Base-by-base conservation (phyloP, 129 eudicot species). In the Artemisia tridentata region DNA sequence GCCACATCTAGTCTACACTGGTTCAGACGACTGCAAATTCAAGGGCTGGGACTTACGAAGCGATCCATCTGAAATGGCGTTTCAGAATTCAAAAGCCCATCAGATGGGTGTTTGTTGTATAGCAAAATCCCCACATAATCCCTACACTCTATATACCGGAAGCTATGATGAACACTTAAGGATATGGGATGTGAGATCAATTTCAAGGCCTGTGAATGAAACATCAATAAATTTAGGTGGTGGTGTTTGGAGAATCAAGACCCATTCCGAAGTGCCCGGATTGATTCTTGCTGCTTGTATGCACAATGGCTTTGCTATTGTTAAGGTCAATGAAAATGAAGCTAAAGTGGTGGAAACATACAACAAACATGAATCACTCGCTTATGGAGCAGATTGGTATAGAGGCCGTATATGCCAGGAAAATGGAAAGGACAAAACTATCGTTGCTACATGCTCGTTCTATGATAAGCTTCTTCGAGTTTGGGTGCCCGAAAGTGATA, bases 381-480 rank as follows among this genome's bases (percentile, higher is more conserved):
- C 96, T 14, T 89, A 93, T 82, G 97, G 98, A 65, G 97, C 95
- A 13, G 98, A 93, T 72, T 89, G 98, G 92, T 92, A 89, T 63
- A 89, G 86, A 74, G 86, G 85, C 27, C 67, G 69, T 50, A 1
- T 69, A 51, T 25, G 27, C 41, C 69, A 55, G 20, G 74, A 34
- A 63, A 86, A 87, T 8, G 64, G 70, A 69, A 81, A 56, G 57
- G 79, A 83, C 78, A 82, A 67, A 47, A 67, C 73, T 34, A 81
- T 79, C 11, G 82, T 87, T 67, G 97, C 92, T 62, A 89, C 97
- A 65, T 93, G 97, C 81, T 93, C 98, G 23, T 93, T 89, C 78
- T 93, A 89, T 80, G 97, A 89, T 57, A 62, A 81, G 45, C 88
- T 87, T 51, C 91, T 93, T 71, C 82, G 92, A 25, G 83, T 87